Evolutionary conservation across 108 stramenopile genomes (phyloP), one percentile per base, ranked within the genome.

Genomic region (Pseudonitzschia pungens): DNA sequence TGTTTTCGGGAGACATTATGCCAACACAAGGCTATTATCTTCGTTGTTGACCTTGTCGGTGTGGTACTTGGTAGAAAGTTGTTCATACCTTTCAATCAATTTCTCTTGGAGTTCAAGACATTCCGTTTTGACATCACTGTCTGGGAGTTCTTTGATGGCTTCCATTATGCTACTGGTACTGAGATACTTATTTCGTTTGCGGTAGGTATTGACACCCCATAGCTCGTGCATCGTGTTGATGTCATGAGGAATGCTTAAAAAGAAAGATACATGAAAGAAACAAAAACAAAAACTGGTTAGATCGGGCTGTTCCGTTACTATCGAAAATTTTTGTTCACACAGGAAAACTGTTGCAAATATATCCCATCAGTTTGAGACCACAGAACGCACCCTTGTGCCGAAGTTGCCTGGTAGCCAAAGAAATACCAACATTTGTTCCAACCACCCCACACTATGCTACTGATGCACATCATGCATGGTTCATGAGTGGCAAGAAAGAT

Each of bases 391-490:
- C 86, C 86, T 74, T 87, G 86, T 1, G 69, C 75, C 4, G 73
- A 48, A 8, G 86, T 87, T 14, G 77, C 44, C 11, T 74, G 48
- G 68, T 87, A 87, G 16, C 79, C 74, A 55, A 84, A 83, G 15
- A 87, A 83, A 76, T 84, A 87, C 41, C 71, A 84, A 21, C 76
- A 42, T 2, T 53, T 79, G 27, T 77, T 27, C 41, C 82, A 87
- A 2, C 86, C 86, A 16, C 72, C 59, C 86, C 86, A 87, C 24
- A 87, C 32, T 40, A 87, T 87, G 41, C 77, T 77, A 32, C 68
- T 70, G 48, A 87, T 76, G 70, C 86, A 87, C 83, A 87, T 83
- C 59, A 81, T 83, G 76, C 86, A 87, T 4, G 86, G 86, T 68
- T 87, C 86, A 56, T 87, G 86, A 16, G 86, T 87, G 45, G 79